Evolutionary conservation across 78 protist species (phyloP).

Genomic region (Ministeria vibrans): DNA sequence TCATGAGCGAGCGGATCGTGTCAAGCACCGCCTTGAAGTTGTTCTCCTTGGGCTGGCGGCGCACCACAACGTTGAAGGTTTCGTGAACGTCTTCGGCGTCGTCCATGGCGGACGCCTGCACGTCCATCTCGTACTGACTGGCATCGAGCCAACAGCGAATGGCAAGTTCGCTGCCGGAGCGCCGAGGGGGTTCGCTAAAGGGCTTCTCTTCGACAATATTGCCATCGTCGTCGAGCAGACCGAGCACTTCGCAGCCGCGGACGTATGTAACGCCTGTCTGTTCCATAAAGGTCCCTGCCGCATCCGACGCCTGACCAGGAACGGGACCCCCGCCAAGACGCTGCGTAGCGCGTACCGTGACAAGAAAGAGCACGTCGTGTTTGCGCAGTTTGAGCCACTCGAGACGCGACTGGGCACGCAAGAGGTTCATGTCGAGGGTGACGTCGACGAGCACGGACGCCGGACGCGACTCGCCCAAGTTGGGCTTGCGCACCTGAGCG

Average conservation of each 20-base stretch:
- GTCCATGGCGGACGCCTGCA: background rate
- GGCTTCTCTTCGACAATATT: constrained; percentile 6
- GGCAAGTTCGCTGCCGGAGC: constrained; percentile 6
- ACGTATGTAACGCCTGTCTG: constrained; percentile 29
- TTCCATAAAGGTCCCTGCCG: background rate
- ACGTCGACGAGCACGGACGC: constrained; percentile 56
- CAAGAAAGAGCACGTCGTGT: constrained; percentile 73
- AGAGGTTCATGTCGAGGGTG: background rate
- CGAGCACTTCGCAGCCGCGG: constrained; percentile 60
- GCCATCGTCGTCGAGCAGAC: constrained; percentile 5
- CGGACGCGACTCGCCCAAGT: constrained; percentile 76
- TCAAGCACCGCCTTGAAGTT: constrained; percentile 83
- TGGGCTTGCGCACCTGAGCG: constrained; percentile 46
- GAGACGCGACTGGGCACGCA: constrained; percentile 1
- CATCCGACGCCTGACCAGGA: background rate
- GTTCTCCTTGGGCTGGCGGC: constrained; percentile 83
- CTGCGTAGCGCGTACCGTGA: background rate
- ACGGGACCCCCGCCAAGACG: background rate
- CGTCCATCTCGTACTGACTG: constrained; percentile 57
- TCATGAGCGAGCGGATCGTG: constrained; percentile 72
- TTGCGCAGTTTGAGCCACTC: constrained; percentile 75
- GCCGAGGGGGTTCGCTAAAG: background rate
- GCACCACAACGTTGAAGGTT: constrained; percentile 71
- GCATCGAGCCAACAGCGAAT: constrained; percentile 60
- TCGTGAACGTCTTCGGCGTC: constrained; percentile 25